These are phyloP conservation scores for Abelmoschus esculentus DNA, from an alignment of 345 rosid species.

Conservation along the genomic window DNA sequence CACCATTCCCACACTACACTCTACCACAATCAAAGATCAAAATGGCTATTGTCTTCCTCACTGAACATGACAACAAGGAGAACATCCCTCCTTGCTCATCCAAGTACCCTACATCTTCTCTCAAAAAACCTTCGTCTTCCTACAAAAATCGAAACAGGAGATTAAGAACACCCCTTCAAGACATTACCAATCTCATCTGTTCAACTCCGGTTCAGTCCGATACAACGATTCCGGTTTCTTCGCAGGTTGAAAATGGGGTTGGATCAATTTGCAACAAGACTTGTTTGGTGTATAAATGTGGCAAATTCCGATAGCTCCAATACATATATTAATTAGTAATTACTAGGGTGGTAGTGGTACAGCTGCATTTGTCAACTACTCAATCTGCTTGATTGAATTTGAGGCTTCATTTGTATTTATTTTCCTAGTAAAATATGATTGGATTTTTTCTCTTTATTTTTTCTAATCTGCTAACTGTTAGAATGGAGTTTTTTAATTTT, in stretches of 20 bases:
- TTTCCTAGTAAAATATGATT: no score
- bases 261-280: conserved; percentile 14
- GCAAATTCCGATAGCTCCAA: conserved; percentile 17
- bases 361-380: no score
- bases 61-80: conserved; percentile 23
- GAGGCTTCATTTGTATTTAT: background rate
- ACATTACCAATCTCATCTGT: conserved; percentile 22
- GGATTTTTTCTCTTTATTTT: no score
- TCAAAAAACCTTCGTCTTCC: background rate
- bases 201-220: conserved; percentile 1
- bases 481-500: no score
- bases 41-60: conserved; percentile 18
- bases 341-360: no score
- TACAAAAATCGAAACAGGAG: background rate
- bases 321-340: no score
- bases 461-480: no score
- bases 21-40: background rate
- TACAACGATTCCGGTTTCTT: background rate
- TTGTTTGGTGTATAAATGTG: conserved; percentile 6
- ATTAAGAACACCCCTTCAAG: conserved; percentile 27
- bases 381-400: background rate
- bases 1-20: background rate
- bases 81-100: conserved; percentile 25
- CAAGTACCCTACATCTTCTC: background rate
- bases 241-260: background rate